Conservation (phyloP, 305 asterid genomes). For the Fraxinus nigra region DNA sequence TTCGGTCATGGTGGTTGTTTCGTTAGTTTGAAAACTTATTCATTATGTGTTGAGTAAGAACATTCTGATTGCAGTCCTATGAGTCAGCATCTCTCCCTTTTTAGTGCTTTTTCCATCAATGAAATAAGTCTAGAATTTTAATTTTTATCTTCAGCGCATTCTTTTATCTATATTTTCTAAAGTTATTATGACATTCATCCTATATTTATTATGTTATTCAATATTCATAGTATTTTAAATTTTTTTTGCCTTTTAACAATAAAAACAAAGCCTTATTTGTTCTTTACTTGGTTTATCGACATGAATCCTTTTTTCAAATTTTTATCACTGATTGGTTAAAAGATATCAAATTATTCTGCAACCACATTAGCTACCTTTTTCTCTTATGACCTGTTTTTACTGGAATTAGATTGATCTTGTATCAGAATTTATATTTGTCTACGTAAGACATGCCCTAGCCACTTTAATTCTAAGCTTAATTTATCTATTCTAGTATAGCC, state of each 20-base stretch:
- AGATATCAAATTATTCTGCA: not conserved
- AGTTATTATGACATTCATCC: not conserved
- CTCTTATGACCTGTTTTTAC: not conserved
- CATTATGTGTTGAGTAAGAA: not conserved
- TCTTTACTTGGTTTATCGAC: not conserved
- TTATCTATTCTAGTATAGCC: not conserved
- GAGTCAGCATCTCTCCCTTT: not conserved
- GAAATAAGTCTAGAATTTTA: not conserved
- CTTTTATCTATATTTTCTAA: not conserved
- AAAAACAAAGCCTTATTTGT: not conserved
- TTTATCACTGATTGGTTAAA: not conserved
- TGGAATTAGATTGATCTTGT: not conserved
- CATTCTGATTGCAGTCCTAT: not conserved
- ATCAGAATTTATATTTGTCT: not conserved
- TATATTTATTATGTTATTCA: not conserved
- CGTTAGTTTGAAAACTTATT: not conserved
- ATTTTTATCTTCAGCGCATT: not conserved
- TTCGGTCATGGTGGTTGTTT: not conserved
- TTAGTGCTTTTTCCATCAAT: not conserved
- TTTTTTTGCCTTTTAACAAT: not conserved
- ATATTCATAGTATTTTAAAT: not conserved
- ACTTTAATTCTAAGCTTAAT: not conserved
- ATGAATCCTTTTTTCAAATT: not conserved
- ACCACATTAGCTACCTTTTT: not conserved
- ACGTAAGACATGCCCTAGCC: not conserved